Percentiles rank a stretch among this genome's conserved stretches.
Conservation (phyloP, 2,329 filamentous ascomycete species). For the Colletotrichum higginsianum region DNA sequence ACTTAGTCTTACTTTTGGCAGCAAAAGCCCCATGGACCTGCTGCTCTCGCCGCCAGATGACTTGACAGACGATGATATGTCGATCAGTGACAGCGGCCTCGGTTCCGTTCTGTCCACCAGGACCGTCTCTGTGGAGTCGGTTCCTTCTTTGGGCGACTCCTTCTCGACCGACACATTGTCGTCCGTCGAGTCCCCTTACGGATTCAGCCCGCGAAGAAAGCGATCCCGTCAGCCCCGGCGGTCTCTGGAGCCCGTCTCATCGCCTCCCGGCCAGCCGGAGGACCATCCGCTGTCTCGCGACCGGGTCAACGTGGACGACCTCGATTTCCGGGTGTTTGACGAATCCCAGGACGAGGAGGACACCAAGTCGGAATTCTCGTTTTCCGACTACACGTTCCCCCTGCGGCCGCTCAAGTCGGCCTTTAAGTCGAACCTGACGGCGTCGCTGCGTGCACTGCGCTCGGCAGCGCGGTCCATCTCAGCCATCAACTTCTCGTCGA, state of each 20-base stretch:
- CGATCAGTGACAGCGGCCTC: constrained; percentile 65
- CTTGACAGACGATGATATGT: constrained; percentile 61
- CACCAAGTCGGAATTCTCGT: constrained; percentile 51
- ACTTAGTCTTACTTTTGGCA: constrained; percentile 67
- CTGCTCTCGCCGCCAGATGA: constrained; percentile 74
- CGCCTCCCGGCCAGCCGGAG: constrained; percentile 66
- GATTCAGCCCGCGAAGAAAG: constrained; percentile 53
- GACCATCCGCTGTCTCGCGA: constrained; percentile 69
- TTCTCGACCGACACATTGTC: constrained; percentile 65
- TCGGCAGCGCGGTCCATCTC: constrained; percentile 77
- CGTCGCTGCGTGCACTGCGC: constrained; percentile 74
- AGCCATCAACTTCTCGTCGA: constrained; percentile 72
- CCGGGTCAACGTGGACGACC: constrained; percentile 64
- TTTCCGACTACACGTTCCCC: constrained; percentile 51
- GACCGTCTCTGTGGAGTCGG: constrained; percentile 72
- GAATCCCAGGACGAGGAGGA: constrained; percentile 50
- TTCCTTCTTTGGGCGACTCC: constrained; percentile 72
- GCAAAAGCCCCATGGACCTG: constrained; percentile 70
- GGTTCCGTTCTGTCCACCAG: constrained; percentile 68
- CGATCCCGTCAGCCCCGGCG: constrained; percentile 59
- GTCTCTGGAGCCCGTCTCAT: constrained; percentile 69
- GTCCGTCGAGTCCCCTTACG: constrained; percentile 65
- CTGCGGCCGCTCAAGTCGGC: constrained; percentile 68
- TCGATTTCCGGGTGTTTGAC: constrained; percentile 52
- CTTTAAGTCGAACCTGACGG: constrained; percentile 79